Percentiles rank a stretch among this genome's conserved stretches.
These are phyloP conservation scores for Candida silvicultrix DNA, from an alignment of 805 yeast species.

Conservation along the genomic window DNA sequence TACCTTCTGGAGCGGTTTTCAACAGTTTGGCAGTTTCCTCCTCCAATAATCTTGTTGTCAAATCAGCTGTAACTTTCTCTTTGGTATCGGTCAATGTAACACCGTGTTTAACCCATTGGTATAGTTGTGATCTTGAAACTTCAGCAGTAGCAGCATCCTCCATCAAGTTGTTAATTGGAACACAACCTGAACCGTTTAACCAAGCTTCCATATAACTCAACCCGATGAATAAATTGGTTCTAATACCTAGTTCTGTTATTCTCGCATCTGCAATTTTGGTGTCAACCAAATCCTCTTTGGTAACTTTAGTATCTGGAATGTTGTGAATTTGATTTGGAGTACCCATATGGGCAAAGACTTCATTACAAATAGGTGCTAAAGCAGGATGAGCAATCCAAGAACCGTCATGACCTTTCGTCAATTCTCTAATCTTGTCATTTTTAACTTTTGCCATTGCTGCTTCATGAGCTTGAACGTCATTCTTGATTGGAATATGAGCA, in stretches of 20 bases:
- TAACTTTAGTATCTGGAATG: constrained; percentile 39
- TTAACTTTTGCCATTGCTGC: constrained; percentile 67
- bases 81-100: constrained; percentile 54
- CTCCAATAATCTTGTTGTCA: constrained; percentile 47
- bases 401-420: constrained; percentile 76
- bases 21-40: constrained; percentile 55
- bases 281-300: constrained; percentile 54
- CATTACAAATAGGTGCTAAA: constrained; percentile 64
- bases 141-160: constrained; percentile 91
- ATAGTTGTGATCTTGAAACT: constrained; percentile 74
- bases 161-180: constrained; percentile 80
- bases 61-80: constrained; percentile 50
- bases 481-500: constrained; percentile 78
- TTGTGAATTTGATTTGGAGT: constrained; percentile 68
- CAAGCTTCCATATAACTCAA: constrained; percentile 80
- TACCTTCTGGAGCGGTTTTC: constrained; percentile 38
- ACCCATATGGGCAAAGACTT: constrained; percentile 72
- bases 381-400: constrained; percentile 92
- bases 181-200: constrained; percentile 81
- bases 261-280: constrained; percentile 57
- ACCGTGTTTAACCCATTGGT: constrained; percentile 78
- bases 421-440: constrained; percentile 71
- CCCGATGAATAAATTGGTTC: constrained; percentile 69
- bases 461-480: constrained; percentile 56
- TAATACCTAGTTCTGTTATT: constrained; percentile 66